Conservation (phyloP, 2,329 filamentous ascomycete species). For the Cercospora brassicicola region DNA sequence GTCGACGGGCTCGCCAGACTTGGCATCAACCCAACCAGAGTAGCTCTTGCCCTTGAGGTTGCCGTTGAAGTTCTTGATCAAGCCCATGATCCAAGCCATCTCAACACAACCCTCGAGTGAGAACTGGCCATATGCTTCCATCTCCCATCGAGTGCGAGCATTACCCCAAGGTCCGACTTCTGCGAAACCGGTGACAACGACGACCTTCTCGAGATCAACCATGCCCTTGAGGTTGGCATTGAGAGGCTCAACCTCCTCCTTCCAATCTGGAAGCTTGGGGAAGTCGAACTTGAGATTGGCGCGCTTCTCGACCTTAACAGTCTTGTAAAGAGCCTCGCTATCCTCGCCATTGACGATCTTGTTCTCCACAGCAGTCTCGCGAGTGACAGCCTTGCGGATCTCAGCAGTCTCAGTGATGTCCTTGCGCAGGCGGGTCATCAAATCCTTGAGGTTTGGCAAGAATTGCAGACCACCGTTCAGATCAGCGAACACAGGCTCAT, state of each 20-base stretch:
- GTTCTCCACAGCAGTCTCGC: constrained; percentile 95
- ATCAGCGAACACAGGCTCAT: constrained; percentile 93
- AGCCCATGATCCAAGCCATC: constrained; percentile 99
- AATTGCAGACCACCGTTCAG: constrained; percentile 97
- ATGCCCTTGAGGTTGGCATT: constrained; percentile 90
- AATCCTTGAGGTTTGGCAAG: constrained; percentile 89
- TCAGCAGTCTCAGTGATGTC: constrained; percentile 95
- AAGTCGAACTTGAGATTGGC: constrained; percentile 99
- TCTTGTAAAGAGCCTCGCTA: constrained; percentile 90
- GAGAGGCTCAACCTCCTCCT: constrained; percentile 83
- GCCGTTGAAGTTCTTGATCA: constrained; percentile 98
- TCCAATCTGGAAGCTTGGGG: constrained; percentile 86
- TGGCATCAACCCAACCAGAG: constrained; percentile 93
- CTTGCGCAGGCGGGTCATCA: constrained; percentile 90
- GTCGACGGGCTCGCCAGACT: constrained; percentile 91
- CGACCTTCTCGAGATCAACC: constrained; percentile 97
- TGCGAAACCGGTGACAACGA: constrained; percentile 94
- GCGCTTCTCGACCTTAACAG: constrained; percentile 86
- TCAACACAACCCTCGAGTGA: constrained; percentile 97
- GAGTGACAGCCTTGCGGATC: constrained; percentile 87
- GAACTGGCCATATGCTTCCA: constrained; percentile 96
- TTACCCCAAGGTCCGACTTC: constrained; percentile 98
- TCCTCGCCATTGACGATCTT: constrained; percentile 94
- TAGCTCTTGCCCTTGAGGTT: constrained; percentile 94
- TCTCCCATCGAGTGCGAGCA: constrained; percentile 96